Evolutionary conservation across 352 stramenopile genomes (phyloP).

Genomic region (Phytophthora ramorum): DNA sequence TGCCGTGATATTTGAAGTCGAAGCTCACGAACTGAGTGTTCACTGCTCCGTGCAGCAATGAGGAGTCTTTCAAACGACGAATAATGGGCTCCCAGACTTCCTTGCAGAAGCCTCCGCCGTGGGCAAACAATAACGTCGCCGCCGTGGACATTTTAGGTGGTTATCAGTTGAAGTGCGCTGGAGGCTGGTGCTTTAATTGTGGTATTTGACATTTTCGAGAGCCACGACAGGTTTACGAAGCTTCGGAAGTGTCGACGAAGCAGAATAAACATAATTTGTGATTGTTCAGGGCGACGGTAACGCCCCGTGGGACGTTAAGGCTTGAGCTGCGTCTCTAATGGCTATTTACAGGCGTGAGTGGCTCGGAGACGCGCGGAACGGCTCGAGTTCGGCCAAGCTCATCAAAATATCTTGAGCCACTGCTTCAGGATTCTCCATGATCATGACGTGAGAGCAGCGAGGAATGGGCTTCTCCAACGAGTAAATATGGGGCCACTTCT

Average conservation of each 20-base stretch:
- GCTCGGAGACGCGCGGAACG: constrained; percentile 5
- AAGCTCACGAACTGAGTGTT: constrained; percentile 39
- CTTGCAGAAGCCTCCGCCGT: constrained; percentile 57
- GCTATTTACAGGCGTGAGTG: constrained; percentile 15
- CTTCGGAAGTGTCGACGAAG: constrained; percentile 16
- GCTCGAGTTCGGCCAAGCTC: constrained; percentile 30
- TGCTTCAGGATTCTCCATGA: constrained; percentile 46
- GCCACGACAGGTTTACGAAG: not conserved
- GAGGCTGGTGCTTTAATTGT: constrained; percentile 12
- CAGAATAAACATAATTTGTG: constrained; percentile 13
- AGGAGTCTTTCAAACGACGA: constrained; percentile 35
- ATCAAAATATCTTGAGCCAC: constrained; percentile 37
- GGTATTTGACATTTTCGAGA: too few species aligned
- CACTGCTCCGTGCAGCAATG: constrained; percentile 31
- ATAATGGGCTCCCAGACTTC: constrained; percentile 59
- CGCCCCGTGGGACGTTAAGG: not conserved
- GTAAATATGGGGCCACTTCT: constrained; percentile 40
- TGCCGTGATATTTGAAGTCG: constrained; percentile 63
- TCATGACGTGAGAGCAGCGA: constrained; percentile 38
- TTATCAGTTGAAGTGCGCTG: not conserved
- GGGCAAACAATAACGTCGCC: constrained; percentile 54
- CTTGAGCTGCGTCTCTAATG: not conserved
- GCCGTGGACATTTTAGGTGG: constrained; percentile 19
- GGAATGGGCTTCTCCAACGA: constrained; percentile 31
- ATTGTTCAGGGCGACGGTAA: constrained; percentile 13